Conservation (phyloP, 1,284 basidiomycete genomes). For the Cryptococcus neoformans region DNA sequence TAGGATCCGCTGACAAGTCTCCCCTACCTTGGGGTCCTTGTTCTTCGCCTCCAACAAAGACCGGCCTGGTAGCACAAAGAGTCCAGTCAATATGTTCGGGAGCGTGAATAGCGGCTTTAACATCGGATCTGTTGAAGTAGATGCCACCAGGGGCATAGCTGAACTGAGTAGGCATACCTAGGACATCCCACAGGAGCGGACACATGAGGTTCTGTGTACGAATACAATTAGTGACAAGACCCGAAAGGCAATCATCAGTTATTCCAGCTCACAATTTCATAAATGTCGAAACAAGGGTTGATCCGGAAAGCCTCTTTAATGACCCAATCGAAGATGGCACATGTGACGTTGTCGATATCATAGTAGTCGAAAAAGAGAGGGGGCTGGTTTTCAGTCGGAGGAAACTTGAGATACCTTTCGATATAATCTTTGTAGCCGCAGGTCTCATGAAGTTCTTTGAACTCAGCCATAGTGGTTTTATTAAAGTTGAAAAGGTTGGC, state of each 20-base stretch:
- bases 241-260: not conserved
- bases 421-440: slow-evolving; percentile 66
- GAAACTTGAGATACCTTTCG: slow-evolving; percentile 60
- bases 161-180: slow-evolving; percentile 64
- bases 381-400: slow-evolving; percentile 54
- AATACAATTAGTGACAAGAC: not conserved
- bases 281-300: slow-evolving; percentile 73
- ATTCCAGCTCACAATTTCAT: slow-evolving; percentile 58
- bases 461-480: slow-evolving; percentile 59
- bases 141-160: slow-evolving; percentile 16
- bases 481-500: slow-evolving; percentile 19
- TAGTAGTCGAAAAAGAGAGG: slow-evolving; percentile 38
- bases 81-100: slow-evolving; percentile 61
- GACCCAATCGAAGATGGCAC: slow-evolving; percentile 65
- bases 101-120: slow-evolving; percentile 70
- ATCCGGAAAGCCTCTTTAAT: slow-evolving; percentile 59
- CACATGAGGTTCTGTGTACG: slow-evolving; percentile 38
- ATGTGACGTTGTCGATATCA: slow-evolving; percentile 50
- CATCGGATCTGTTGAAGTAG: slow-evolving; percentile 68
- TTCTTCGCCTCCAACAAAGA: slow-evolving; percentile 51
- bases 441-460: slow-evolving; percentile 55
- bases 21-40: slow-evolving; percentile 26
- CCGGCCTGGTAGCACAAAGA: slow-evolving; percentile 60
- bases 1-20: slow-evolving; percentile 61
- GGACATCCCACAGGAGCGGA: slow-evolving; percentile 67